These are phyloP conservation scores for Metschnikowia peoriensis DNA, from an alignment of 805 yeast species.

Conservation along the genomic window DNA sequence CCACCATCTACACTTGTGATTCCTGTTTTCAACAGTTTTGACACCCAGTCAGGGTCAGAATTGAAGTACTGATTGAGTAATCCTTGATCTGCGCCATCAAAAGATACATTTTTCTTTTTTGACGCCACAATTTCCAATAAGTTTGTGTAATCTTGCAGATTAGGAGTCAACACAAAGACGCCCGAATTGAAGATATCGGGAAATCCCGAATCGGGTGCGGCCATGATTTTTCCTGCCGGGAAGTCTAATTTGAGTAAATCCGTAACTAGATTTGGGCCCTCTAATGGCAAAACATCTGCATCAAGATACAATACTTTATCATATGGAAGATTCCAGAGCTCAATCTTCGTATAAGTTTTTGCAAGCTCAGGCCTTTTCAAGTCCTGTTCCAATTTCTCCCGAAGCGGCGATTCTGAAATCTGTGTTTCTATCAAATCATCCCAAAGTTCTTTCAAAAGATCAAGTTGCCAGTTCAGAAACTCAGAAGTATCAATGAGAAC, in stretches of 20 bases:
- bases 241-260: constrained; percentile 24
- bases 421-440: constrained; percentile 30
- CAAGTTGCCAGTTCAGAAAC: constrained; percentile 28
- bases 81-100: constrained; percentile 95
- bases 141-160: constrained; percentile 12
- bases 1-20: background rate
- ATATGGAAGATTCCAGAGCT: constrained; percentile 19
- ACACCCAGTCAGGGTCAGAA: constrained; percentile 40
- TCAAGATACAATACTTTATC: constrained; percentile 21
- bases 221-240: constrained; percentile 16
- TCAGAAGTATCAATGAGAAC: constrained; percentile 31
- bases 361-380: constrained; percentile 28
- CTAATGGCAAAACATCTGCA: constrained; percentile 19
- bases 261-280: constrained; percentile 22
- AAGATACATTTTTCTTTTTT: constrained; percentile 29
- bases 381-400: constrained; percentile 26
- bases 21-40: constrained; percentile 11
- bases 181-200: constrained; percentile 23
- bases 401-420: constrained; percentile 25
- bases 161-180: constrained; percentile 18
- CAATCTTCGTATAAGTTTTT: constrained; percentile 19
- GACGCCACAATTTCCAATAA: constrained; percentile 32
- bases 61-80: constrained; percentile 73
- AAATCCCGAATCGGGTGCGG: constrained; percentile 22
- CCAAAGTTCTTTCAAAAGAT: constrained; percentile 26